Evolutionary conservation across 768 basidiomycete genomes (phyloP), one percentile per base, ranked within the genome.

Genomic region (Hygrophorus pudorinus): DNA sequence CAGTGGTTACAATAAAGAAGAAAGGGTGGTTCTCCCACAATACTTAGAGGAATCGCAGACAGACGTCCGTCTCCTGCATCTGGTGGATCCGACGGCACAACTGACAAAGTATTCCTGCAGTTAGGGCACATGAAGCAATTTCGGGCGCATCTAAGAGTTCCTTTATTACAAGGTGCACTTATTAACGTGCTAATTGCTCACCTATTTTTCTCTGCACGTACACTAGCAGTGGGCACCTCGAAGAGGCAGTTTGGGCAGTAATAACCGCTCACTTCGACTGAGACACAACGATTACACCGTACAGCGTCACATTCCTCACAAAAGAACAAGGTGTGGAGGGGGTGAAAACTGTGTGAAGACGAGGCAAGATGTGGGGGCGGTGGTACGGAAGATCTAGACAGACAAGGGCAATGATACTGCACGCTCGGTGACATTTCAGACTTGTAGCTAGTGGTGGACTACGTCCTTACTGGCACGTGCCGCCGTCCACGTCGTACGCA

Each of bases 281-380:
- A 75, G 2, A 94, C 89, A 54, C 96, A 99, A 51, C 81, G 76
- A 59, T 96, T 87, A 58, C 96, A 99, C 45, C 92, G 72, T 35
- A 99, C 76, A 1, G 87, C 84, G 62, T 98, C 94, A 62, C 96
- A 99, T 74, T 98, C 94, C 63, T 97, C 93, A 62, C 96, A 99
- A 61, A 98, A 98, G 63, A 90, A 96, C 6, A 99, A 78, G 21
- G 74, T 75, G 54, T 88, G 76, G 2, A 98, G 73, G 5, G 83
- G 75, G 53, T 93, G 88, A 58, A 92, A 89, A 53, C 78, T 81
- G 54, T 80, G 75, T 0, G 81, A 77, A 0, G 91, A 89, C 0
- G 91, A 88, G 1, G 76, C 66, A 0, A 86, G 70, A 53, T 79
- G 81, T 0, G 85, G 87, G 2, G 81, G 82, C 9, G 86, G 87